Conservation (phyloP, 2,329 filamentous ascomycete genomes). For the Curvularia eragrostidis region DNA sequence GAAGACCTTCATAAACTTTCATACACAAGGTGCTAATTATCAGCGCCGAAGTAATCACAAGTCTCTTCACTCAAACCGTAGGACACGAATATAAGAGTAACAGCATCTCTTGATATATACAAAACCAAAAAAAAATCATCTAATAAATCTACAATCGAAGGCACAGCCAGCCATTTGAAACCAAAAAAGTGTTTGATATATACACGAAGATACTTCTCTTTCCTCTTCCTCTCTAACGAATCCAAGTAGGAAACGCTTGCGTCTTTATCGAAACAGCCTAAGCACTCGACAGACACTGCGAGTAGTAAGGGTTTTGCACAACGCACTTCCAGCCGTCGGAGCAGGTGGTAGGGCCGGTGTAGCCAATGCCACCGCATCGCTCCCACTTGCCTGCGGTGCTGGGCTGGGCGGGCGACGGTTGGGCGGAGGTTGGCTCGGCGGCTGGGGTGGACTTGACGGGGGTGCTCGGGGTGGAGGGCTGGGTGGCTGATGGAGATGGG, state of each 20-base stretch:
- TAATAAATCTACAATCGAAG: not conserved
- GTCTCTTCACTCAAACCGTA: not conserved
- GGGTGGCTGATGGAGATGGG: conserved; percentile 1
- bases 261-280: not conserved
- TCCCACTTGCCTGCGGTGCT: conserved; percentile 38
- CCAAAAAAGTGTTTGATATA: not conserved
- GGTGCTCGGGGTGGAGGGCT: not conserved
- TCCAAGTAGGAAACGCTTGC: not conserved
- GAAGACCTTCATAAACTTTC: too few relatives aligned
- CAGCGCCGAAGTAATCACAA: not conserved
- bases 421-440: conserved; percentile 5
- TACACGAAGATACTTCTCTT: not conserved
- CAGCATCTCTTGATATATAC: not conserved
- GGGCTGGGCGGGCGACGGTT: conserved; percentile 3
- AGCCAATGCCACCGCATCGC: conserved; percentile 55
- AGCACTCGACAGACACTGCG: conserved; percentile 6
- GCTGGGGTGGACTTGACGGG: conserved; percentile 5
- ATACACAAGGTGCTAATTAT: too few relatives aligned
- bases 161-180: not conserved
- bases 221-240: not conserved
- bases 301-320: conserved; percentile 42
- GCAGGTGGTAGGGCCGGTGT: conserved; percentile 51
- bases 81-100: not conserved
- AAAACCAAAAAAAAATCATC: not conserved
- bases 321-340: conserved; percentile 49